A percentile compares a stretch with the other conserved stretches of the same genome.
Conservation (phyloP, 2,329 filamentous ascomycete species). For the Sclerotinia borealis region DNA sequence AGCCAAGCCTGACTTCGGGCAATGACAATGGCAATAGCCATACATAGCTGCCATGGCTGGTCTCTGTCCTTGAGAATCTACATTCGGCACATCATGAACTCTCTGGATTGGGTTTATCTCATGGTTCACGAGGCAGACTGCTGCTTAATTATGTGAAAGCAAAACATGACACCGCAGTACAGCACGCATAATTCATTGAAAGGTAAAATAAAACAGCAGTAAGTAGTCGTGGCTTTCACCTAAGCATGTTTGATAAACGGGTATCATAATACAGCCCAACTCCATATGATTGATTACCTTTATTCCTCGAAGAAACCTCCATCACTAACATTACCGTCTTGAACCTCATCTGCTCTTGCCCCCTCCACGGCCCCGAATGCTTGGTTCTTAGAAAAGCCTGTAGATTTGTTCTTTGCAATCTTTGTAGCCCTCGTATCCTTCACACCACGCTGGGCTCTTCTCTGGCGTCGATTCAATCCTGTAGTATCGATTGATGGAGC, state of each 20-base stretch:
- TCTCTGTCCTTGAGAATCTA: background rate
- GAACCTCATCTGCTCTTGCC: slow-evolving; percentile 17
- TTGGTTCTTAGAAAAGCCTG: slow-evolving; percentile 27
- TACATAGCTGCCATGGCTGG: background rate
- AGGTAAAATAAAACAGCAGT: background rate
- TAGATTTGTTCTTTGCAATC: slow-evolving; percentile 25
- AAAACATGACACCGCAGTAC: background rate
- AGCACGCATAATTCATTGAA: background rate
- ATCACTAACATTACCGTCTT: slow-evolving; percentile 44
- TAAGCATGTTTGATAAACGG: slow-evolving; percentile 9
- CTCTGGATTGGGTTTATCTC: too few relatives aligned
- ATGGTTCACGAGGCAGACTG: background rate
- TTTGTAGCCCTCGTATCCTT: slow-evolving; percentile 15
- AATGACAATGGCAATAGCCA: too few relatives aligned
- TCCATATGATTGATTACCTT: slow-evolving; percentile 7
- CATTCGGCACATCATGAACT: background rate
- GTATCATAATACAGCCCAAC: slow-evolving; percentile 10
- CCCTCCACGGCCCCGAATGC: slow-evolving; percentile 26
- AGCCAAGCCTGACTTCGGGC: too few relatives aligned
- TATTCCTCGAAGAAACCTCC: slow-evolving; percentile 52
- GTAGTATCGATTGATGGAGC: slow-evolving; percentile 23
- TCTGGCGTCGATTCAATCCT: slow-evolving; percentile 30
- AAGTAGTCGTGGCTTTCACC: background rate
- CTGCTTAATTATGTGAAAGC: background rate
- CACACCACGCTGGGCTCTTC: slow-evolving; percentile 24